Evolutionary conservation across 495 filamentous ascomycete species (phyloP).

Genomic region (Tirmania nivea): DNA sequence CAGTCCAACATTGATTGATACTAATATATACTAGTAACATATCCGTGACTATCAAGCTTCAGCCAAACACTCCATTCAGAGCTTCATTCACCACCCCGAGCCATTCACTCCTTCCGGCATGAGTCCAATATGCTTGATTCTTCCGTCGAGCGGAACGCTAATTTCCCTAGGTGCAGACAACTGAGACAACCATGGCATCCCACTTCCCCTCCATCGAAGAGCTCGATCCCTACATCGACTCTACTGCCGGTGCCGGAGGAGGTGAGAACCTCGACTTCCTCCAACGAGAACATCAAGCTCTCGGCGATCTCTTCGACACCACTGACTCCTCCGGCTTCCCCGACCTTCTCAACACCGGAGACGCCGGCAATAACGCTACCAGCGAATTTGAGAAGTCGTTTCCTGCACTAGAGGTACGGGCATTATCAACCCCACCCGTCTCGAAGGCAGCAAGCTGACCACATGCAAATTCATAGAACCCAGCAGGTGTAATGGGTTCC

Average conservation of each 20-base stretch:
- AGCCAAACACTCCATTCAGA: too few species aligned
- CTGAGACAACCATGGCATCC: constrained; percentile 49
- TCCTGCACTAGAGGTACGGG: constrained; percentile 55
- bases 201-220: constrained; percentile 93
- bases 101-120: too few species aligned
- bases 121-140: too few species aligned
- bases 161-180: too few species aligned
- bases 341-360: constrained; percentile 51
- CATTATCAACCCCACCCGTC: not conserved
- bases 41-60: too few species aligned
- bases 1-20: too few species aligned
- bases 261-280: constrained; percentile 56
- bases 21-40: too few species aligned
- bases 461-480: not conserved
- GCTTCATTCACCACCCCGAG: too few species aligned
- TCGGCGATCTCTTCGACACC: constrained; percentile 79
- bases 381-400: constrained; percentile 70
- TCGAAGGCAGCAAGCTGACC: too few species aligned
- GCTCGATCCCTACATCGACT: constrained; percentile 34
- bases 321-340: constrained; percentile 36
- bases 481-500: not conserved
- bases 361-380: constrained; percentile 29
- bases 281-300: constrained; percentile 60
- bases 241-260: constrained; percentile 17
- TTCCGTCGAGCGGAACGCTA: too few species aligned